Evolutionary conservation across 1,139 yeast genomes (phyloP), one percentile per base, ranked within the genome.

Genomic region (Yamadazyma diddensiae): DNA sequence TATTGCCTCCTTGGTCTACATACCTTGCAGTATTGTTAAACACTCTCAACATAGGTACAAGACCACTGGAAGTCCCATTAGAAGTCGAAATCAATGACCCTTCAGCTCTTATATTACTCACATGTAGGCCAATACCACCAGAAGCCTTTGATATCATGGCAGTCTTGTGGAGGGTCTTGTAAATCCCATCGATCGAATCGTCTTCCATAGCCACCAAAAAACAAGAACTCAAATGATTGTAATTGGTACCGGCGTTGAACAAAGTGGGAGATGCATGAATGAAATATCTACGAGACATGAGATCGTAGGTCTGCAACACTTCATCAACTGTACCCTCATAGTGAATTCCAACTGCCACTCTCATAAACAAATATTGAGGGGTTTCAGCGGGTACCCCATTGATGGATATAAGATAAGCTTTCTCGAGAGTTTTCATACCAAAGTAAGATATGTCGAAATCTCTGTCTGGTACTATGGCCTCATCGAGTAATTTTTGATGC

Each of bases 1-100:
- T 75, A 45, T 75, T 75, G 19, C 81, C 81, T 21, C 82, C 82
- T 49, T 76, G 82, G 43, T 76, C 81, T 17, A 76, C 82, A 45
- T 74, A 75, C 47, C 78, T 64, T 12, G 82, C 79, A 6, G 80
- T 74, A 47, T 73, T 69, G 48, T 76, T 75, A 54, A 75, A 75
- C 13, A 75, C 81, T 41, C 75, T 65, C 11, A 76, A 55, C 80
- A 76, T 73, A 1, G 82, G 82, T 14, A 75, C 72, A 27, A 76
- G 54, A 13, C 82, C 82, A 47, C 65, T 72, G 4, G 80, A 72
- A 3, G 65, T 63, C 18, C 81, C 82, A 50, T 73, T 73, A 6
- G 80, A 62, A 26, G 77, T 72, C 3, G 76, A 61, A 29, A 75
- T 73, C 43, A 65, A 60, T 3, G 77, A 58, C 3, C 81, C 81